A percentile compares a stretch with the other conserved stretches of the same genome.
phyloP scores from a whole-genome alignment of 2,329 filamentous ascomycete species.

The Cryphonectria nitschkei region DNA sequence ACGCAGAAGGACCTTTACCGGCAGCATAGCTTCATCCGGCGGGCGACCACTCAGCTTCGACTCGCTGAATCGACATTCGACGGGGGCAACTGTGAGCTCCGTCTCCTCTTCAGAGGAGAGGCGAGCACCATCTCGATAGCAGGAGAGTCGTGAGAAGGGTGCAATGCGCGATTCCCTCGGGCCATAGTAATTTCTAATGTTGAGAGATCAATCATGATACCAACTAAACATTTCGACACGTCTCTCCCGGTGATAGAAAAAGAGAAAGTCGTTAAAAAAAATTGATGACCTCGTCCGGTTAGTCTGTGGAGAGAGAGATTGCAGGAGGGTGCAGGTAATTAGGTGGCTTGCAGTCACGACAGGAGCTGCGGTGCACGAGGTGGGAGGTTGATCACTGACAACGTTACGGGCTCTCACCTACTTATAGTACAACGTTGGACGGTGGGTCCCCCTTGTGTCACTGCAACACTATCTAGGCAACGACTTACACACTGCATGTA shows the following conservation, averaged over 20 bases:
- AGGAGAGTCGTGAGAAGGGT: not conserved
- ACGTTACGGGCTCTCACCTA: not conserved
- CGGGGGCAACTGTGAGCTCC: not conserved
- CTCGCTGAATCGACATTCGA: slow-evolving; percentile 6
- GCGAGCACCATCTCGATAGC: not conserved
- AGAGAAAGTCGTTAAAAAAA: too few species aligned
- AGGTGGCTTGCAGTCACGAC: not conserved
- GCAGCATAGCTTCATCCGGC: not conserved
- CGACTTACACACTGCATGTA: not conserved
- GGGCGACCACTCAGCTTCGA: slow-evolving; percentile 6
- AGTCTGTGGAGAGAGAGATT: not conserved
- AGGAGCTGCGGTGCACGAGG: not conserved
- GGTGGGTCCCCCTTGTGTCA: not conserved
- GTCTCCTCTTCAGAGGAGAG: slow-evolving; percentile 6
- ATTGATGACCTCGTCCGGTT: not conserved
- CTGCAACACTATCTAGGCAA: not conserved
- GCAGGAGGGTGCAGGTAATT: not conserved
- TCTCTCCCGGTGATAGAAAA: not conserved
- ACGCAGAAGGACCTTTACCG: not conserved
- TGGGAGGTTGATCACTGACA: not conserved
- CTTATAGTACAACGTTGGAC: not conserved
- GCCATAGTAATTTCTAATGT: not conserved
- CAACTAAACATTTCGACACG: not conserved
- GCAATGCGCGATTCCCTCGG: not conserved
- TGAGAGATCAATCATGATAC: not conserved